These are phyloP conservation scores for Boletus rufocinnamomeus DNA, from an alignment of 768 basidiomycete genomes.

Conservation along the genomic window DNA sequence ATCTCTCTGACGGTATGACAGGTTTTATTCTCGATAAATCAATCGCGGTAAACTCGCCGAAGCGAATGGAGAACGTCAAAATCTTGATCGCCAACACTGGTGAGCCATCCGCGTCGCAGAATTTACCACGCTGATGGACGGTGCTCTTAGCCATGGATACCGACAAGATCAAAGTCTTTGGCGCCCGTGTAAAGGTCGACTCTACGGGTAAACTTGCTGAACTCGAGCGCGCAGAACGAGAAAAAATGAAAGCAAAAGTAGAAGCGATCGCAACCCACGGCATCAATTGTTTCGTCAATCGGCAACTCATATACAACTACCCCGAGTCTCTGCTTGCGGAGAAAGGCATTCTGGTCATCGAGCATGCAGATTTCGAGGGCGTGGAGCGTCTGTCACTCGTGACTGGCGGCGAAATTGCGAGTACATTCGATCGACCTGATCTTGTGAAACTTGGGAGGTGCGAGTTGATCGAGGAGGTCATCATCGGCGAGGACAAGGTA, in stretches of 20 bases:
- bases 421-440: constrained; percentile 92
- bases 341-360: constrained; percentile 92
- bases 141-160: constrained; percentile 88
- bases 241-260: constrained; percentile 99
- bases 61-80: constrained; percentile 91
- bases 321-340: constrained; percentile 95
- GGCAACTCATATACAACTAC: constrained; percentile 99
- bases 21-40: constrained; percentile 98
- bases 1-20: constrained; percentile 29
- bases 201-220: constrained; percentile 96
- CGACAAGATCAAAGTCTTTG: constrained; percentile 99
- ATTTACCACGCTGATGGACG: not conserved
- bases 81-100: constrained; percentile 99
- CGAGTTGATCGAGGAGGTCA: constrained; percentile 96
- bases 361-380: constrained; percentile 99
- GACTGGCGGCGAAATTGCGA: constrained; percentile 96
- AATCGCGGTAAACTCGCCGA: constrained; percentile 93
- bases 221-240: constrained; percentile 94
- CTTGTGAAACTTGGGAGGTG: constrained; percentile 91
- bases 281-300: constrained; percentile 96
- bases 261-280: constrained; percentile 92
- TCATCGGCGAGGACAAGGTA: constrained; percentile 99
- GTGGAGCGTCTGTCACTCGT: constrained; percentile 95
- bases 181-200: constrained; percentile 94
- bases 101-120: constrained; percentile 40